Conservation (phyloP, 1,139 yeast genomes). For the Komagataea norvegica region DNA sequence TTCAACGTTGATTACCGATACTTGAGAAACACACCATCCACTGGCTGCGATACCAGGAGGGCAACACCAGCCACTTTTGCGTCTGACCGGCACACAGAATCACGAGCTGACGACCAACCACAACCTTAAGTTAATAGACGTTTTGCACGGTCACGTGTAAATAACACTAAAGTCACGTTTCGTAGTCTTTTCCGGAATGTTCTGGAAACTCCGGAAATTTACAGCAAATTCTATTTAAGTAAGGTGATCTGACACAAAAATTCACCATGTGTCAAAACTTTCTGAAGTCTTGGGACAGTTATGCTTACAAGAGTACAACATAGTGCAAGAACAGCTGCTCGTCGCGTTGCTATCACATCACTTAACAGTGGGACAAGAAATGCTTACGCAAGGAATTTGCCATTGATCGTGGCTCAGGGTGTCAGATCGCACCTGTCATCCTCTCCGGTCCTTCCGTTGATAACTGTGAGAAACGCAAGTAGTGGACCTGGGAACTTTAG, state of each 20-base stretch:
- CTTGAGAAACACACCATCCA: conserved; percentile 25
- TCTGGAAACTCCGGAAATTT: conserved; percentile 1
- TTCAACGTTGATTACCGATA: conserved; percentile 25
- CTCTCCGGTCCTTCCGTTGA: background rate
- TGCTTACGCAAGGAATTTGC: too few relatives aligned
- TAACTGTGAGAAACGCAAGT: conserved; percentile 17
- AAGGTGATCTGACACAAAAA: conserved; percentile 9
- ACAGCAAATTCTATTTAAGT: conserved; percentile 2
- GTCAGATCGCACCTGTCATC: too few relatives aligned
- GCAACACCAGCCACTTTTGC: conserved; percentile 17
- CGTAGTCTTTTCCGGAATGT: conserved; percentile 1
- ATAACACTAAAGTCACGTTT: too few relatives aligned
- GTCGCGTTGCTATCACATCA: conserved; percentile 1
- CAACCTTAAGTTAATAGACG: too few relatives aligned
- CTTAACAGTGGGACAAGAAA: background rate
- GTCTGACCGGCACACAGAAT: too few relatives aligned
- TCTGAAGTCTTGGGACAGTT: too few relatives aligned
- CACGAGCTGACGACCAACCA: too few relatives aligned
- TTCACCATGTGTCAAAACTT: too few relatives aligned
- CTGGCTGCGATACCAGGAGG: conserved; percentile 11
- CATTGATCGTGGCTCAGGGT: too few relatives aligned
- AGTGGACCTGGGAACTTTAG: conserved; percentile 21
- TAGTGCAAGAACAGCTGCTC: background rate
- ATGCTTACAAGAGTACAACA: conserved; percentile 10
- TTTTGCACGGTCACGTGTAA: background rate